Conservation (phyloP, 1,139 yeast genomes). For the Candida tropicalis region DNA sequence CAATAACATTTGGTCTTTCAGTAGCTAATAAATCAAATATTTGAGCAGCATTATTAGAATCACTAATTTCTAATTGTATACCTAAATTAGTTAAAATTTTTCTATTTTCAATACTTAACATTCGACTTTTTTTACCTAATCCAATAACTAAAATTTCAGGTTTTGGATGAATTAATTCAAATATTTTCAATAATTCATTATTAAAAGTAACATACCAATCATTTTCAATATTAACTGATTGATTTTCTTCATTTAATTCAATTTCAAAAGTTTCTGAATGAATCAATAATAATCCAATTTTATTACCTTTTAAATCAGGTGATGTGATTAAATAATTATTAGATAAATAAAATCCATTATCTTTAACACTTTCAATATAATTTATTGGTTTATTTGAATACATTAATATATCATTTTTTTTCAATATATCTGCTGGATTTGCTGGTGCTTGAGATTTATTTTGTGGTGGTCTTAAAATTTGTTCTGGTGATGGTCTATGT, state of each 20-base stretch:
- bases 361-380: conserved; percentile 45
- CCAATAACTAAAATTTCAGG: conserved; percentile 80
- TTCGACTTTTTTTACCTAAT: conserved; percentile 62
- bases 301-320: conserved; percentile 47
- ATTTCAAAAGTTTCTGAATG: conserved; percentile 68
- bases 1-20: conserved; percentile 73
- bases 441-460: conserved; percentile 44
- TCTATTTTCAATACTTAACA: conserved; percentile 59
- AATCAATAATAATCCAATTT: conserved; percentile 58
- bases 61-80: conserved; percentile 68
- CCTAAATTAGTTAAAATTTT: conserved; percentile 57
- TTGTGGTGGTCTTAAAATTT: conserved; percentile 31
- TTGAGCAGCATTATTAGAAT: conserved; percentile 68
- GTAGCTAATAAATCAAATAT: conserved; percentile 77
- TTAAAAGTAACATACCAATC: conserved; percentile 49
- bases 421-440: conserved; percentile 49
- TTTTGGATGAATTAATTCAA: conserved; percentile 66
- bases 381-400: conserved; percentile 46
- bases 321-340: conserved; percentile 43
- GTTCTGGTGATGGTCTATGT: conserved; percentile 7
- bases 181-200: conserved; percentile 43
- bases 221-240: conserved; percentile 31
- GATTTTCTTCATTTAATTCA: conserved; percentile 43
- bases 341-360: conserved; percentile 44
- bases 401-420: conserved; percentile 48